Percentiles rank a stretch among this genome's conserved stretches.
phyloP scores from a whole-genome alignment of 805 yeast species.

The Sungouiozyma ichnusensis region DNA sequence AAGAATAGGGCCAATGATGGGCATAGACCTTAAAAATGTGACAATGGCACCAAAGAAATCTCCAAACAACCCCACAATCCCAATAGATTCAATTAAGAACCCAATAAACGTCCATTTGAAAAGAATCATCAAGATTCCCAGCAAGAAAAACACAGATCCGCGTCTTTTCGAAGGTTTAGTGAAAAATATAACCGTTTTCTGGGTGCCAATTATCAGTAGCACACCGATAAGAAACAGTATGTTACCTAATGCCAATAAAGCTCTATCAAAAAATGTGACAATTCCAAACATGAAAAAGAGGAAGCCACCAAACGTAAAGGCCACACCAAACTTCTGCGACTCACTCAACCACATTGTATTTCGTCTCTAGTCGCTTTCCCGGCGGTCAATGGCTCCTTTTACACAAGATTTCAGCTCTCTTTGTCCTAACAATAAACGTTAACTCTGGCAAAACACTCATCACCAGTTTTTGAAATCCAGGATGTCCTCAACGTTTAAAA shows the following conservation, averaged over 20 bases:
- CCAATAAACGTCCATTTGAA: conserved; percentile 74
- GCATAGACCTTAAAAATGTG: conserved; percentile 77
- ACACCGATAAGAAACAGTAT: conserved; percentile 71
- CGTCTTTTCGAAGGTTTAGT: conserved; percentile 78
- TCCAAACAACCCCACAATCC: conserved; percentile 84
- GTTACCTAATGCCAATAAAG: conserved; percentile 83
- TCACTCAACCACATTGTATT: conserved; percentile 60
- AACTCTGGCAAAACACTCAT: background rate
- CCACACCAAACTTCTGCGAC: conserved; percentile 79
- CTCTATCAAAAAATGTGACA: conserved; percentile 77
- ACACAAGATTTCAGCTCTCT: too few relatives aligned
- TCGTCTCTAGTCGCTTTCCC: background rate
- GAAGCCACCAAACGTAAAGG: conserved; percentile 76
- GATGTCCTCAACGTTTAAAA: background rate
- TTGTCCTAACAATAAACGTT: too few relatives aligned
- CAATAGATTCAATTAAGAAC: conserved; percentile 72
- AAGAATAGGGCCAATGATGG: conserved; percentile 75
- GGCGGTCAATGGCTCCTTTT: background rate
- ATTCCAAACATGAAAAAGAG: conserved; percentile 74
- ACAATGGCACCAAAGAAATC: conserved; percentile 88
- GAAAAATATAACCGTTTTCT: conserved; percentile 72
- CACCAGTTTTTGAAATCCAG: background rate
- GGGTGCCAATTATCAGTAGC: conserved; percentile 76
- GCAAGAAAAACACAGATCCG: conserved; percentile 68
- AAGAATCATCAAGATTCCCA: conserved; percentile 70